Base-by-base conservation (phyloP, 2,329 filamentous ascomycete species). In the Diaporthe amygdali region DNA sequence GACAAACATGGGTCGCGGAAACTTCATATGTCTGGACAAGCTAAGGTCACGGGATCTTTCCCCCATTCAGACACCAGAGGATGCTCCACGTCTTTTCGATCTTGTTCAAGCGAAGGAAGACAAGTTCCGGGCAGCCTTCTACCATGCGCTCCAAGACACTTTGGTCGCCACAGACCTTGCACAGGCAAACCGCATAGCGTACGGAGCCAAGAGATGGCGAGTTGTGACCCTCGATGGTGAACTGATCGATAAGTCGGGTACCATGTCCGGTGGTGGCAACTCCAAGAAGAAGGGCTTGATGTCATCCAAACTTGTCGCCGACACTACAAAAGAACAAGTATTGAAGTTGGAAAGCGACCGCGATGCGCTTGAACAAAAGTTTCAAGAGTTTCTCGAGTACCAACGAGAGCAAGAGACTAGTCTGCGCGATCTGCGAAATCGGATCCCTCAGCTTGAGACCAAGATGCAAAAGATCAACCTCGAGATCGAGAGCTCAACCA, bases 111-210 rank as follows among this genome's bases (percentile, higher is more conserved):
- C 95, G 25, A 97, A 97, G 82, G 91, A 97, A 46, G 92, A 96
- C 64, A 93, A 88, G 74, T 98, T 98, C 82, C 88, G 88, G 3
- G 93, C 96, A 0, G 96, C 96, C 0, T 99, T 99, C 82, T 99
- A 96, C 82, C 96, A 96, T 77, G 94, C 97, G 8, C 90, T 99
- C 75, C 94, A 97, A 78, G 96, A 99, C 79, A 99, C 97, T 0
- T 86, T 99, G 2, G 97, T 99, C 20, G 96, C 96, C 7, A 92
- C 91, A 66, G 94, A 99, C 77, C 88, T 99, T 17, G 92, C 94
- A n/a, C 96, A 99, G 80, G 97, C 96, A 2, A 98, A 98, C 82
- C 92, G 96, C 56, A 98, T 99, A 75, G 96, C 96, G 9, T 99
- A 98, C 77, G 96, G 96, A 51, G 94, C 94, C 55, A 94, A 91